Evolutionary conservation across 768 basidiomycete genomes (phyloP), one percentile per base, ranked within the genome.

Genomic region (Pisolithus orientalis): DNA sequence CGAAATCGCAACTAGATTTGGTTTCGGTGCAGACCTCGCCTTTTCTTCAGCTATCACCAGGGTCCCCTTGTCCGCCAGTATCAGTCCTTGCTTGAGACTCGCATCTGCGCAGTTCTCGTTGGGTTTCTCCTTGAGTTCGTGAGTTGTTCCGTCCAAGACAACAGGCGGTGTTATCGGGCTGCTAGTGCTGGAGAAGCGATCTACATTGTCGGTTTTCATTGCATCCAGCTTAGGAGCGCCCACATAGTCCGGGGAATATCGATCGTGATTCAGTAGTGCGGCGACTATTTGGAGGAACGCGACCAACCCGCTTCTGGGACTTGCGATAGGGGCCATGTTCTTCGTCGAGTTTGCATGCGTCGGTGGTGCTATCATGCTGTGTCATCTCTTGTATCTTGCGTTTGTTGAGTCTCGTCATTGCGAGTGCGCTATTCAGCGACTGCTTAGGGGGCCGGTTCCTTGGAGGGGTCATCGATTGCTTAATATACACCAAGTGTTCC

Each of bases 81-180:
- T 39, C 50, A 51, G 58, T 40, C 34, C 57, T 52, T 55, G 53
- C 47, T 53, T 62, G 13, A 60, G 53, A 32, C 57, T 62, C 28
- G 52, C 53, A 6, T 57, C 58, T 39, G 51, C 64, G 21, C 59
- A 57, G 39, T 54, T 55, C 9, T 48, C 57, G 31, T 46, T 46
- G 25, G 31, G 37, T 24, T 43, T 42, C 44, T 52, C 24, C 27
- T 43, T 49, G 16, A 27, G 14, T n/a, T 32, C 47, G 8, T 58
- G 57, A 25, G 70, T 68, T 44, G 67, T 61, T 44, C 66, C 66
- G 44, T 73, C 70, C 38, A 66, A 68, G 51, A 73, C 64, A 34
- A 34, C 34, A 14, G 13, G 34, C 5, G 34, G 34, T 14, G 11
- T 4, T 34, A 4, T 34, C 11, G 34, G 13, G 13, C 34, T 34